Conservation (phyloP, 768 basidiomycete genomes). For the Podaxis sp. region DNA sequence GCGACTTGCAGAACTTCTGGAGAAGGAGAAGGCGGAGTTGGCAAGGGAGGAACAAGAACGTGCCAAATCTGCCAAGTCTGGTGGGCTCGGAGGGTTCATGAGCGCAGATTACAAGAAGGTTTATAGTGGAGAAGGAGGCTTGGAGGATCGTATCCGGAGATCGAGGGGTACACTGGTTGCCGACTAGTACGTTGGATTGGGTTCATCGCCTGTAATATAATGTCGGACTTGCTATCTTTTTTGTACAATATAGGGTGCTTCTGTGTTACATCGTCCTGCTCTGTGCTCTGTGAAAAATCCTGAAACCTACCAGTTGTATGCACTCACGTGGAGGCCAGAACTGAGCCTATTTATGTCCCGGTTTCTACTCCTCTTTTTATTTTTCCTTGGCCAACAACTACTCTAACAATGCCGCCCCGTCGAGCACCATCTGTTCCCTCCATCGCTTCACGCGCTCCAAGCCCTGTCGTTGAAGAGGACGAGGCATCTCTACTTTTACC, state of each 20-base stretch:
- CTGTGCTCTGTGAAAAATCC: neutral
- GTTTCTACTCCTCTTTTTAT: neutral
- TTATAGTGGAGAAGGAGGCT: conserved; percentile 70
- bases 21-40: conserved; percentile 73
- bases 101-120: conserved; percentile 81
- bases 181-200: conserved; percentile 28
- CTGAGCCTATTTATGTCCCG: neutral
- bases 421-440: conserved; percentile 46
- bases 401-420: conserved; percentile 41
- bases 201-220: neutral
- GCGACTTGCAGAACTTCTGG: conserved; percentile 61
- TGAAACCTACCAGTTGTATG: conserved; percentile 11
- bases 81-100: conserved; percentile 78
- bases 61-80: conserved; percentile 58
- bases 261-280: neutral
- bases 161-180: conserved; percentile 69
- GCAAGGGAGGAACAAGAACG: conserved; percentile 59
- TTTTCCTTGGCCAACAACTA: neutral
- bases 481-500: conserved; percentile 24
- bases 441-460: conserved; percentile 45
- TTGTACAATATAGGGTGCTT: conserved; percentile 11
- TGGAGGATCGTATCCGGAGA: conserved; percentile 75
- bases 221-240: conserved; percentile 4
- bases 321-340: conserved; percentile 3
- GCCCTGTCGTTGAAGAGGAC: conserved; percentile 38